These are phyloP conservation scores for Scleroderma bovista DNA, from an alignment of 768 basidiomycete genomes.

Conservation along the genomic window DNA sequence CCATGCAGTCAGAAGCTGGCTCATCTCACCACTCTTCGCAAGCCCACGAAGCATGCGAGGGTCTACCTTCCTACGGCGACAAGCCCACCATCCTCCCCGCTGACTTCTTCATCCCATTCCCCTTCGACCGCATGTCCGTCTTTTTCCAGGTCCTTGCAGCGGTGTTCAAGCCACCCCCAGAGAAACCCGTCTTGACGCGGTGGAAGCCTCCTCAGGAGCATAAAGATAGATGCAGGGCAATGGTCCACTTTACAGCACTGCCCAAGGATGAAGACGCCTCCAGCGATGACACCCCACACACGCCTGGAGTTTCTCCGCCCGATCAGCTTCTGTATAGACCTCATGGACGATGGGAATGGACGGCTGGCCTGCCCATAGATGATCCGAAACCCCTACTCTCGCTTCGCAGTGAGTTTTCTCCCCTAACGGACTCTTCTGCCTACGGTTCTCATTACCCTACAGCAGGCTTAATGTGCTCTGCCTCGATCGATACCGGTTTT, in stretches of 20 bases:
- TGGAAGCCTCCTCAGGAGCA: constrained; percentile 15
- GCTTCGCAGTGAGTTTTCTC: constrained; percentile 17
- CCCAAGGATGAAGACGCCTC: not conserved
- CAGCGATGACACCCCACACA: not conserved
- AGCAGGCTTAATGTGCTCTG: constrained; percentile 34
- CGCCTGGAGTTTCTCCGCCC: constrained; percentile 4
- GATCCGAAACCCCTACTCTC: constrained; percentile 22
- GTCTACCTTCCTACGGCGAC: constrained; percentile 4
- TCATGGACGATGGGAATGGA: constrained; percentile 30
- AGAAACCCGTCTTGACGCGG: constrained; percentile 2
- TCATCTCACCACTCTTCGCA: not conserved
- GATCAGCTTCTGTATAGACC: constrained; percentile 25
- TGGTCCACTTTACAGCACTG: constrained; percentile 22
- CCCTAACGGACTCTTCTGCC: not conserved
- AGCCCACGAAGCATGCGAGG: not conserved
- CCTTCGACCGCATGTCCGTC: constrained; percentile 20
- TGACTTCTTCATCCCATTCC: constrained; percentile 8
- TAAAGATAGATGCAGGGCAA: constrained; percentile 19
- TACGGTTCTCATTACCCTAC: not conserved
- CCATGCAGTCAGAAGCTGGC: constrained; percentile 13
- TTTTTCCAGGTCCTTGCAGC: constrained; percentile 28
- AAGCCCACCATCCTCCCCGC: constrained; percentile 8
- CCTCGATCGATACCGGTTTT: constrained; percentile 31
- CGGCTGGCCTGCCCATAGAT: constrained; percentile 21
- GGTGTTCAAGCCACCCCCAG: constrained; percentile 14